Percentiles rank a stretch among this genome's conserved stretches.
These are phyloP conservation scores for Colletotrichum sp. DNA, from an alignment of 2,329 filamentous ascomycete genomes.

Conservation along the genomic window DNA sequence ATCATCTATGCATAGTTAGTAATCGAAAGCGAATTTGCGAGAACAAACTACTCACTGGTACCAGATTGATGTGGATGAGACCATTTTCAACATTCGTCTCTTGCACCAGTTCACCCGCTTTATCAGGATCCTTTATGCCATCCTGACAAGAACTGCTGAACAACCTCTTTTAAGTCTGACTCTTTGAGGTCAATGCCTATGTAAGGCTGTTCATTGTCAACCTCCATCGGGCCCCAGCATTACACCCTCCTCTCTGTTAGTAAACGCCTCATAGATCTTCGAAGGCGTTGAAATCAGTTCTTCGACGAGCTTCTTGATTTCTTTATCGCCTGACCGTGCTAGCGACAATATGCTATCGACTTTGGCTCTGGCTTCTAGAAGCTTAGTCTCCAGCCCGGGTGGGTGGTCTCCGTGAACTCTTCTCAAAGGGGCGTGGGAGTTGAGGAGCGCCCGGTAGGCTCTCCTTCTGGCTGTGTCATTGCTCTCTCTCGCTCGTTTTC, in stretches of 20 bases:
- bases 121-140: neutral
- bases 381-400: neutral
- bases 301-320: neutral
- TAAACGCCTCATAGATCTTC: neutral
- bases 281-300: neutral
- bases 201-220: neutral
- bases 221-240: neutral
- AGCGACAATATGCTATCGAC: neutral
- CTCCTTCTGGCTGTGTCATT: neutral
- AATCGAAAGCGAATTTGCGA: neutral
- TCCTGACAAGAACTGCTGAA: neutral
- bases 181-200: neutral
- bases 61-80: neutral
- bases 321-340: neutral
- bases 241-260: neutral
- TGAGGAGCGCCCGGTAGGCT: neutral
- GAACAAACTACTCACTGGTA: neutral
- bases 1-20: neutral
- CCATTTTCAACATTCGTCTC: neutral
- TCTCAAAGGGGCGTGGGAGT: neutral
- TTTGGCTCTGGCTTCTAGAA: neutral
- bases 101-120: neutral
- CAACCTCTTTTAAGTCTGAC: neutral
- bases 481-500: neutral
- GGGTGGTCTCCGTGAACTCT: neutral